Percentiles rank a stretch among this genome's conserved stretches.
phyloP scores from a whole-genome alignment of 2,329 filamentous ascomycete genomes.

The Aspergillus sp. region DNA sequence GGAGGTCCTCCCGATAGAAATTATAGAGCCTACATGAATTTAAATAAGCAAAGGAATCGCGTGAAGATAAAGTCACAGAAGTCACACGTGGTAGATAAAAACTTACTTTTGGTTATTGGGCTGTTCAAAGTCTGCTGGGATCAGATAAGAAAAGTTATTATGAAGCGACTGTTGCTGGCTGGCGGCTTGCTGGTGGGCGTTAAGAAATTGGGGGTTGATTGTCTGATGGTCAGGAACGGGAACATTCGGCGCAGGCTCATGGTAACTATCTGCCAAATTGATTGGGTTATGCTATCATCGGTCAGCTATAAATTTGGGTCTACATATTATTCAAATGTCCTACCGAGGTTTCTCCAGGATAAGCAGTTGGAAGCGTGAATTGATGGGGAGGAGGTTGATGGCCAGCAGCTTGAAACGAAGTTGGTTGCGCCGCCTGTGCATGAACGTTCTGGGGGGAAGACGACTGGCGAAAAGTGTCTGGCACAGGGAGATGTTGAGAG shows the following conservation, averaged over 20 bases:
- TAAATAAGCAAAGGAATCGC: neutral
- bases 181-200: constrained; percentile 18
- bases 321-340: neutral
- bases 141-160: constrained; percentile 25
- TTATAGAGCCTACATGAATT: neutral
- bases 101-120: constrained; percentile 24
- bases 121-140: constrained; percentile 20
- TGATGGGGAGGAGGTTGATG: constrained; percentile 17
- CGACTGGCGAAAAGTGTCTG: constrained; percentile 24
- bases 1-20: constrained; percentile 3
- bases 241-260: constrained; percentile 14
- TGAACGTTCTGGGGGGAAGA: constrained; percentile 12
- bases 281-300: constrained; percentile 19
- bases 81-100: neutral
- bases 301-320: constrained; percentile 7
- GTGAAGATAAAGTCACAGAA: neutral
- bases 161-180: constrained; percentile 17
- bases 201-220: constrained; percentile 37
- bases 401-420: constrained; percentile 11
- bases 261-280: constrained; percentile 26
- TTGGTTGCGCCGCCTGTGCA: constrained; percentile 17
- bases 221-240: constrained; percentile 24
- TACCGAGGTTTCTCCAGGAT: constrained; percentile 21
- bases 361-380: constrained; percentile 23
- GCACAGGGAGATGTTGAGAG: constrained; percentile 19